Conservation (phyloP, 2,329 filamentous ascomycete species). For the Xylariaceae sp. region DNA sequence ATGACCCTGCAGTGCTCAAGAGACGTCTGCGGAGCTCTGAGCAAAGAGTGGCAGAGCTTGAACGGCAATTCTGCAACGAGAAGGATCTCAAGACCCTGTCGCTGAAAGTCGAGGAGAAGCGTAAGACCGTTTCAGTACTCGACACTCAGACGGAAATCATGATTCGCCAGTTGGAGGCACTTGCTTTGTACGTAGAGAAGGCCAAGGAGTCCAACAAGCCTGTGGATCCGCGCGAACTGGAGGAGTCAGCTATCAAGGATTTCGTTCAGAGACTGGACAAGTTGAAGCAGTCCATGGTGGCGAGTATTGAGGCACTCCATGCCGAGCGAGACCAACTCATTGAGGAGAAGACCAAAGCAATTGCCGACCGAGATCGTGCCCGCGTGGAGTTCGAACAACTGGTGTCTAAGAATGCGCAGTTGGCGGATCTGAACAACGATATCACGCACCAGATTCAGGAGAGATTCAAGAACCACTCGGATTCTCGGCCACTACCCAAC, state of each 20-base stretch:
- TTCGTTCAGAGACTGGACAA: conserved; percentile 70
- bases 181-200: conserved; percentile 80
- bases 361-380: conserved; percentile 84
- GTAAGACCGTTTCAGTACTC: conserved; percentile 89
- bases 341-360: conserved; percentile 77
- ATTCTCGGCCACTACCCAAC: conserved; percentile 47
- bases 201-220: conserved; percentile 79
- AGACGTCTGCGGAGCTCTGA: conserved; percentile 76
- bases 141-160: conserved; percentile 95
- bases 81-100: conserved; percentile 70
- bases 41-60: conserved; percentile 79
- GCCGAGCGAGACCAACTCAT: conserved; percentile 73
- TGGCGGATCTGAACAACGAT: conserved; percentile 93
- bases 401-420: conserved; percentile 87
- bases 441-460: conserved; percentile 91
- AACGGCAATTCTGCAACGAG: conserved; percentile 65
- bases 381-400: conserved; percentile 94
- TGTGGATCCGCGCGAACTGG: conserved; percentile 74
- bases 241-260: conserved; percentile 86
- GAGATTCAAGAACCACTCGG: conserved; percentile 71
- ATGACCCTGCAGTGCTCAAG: conserved; percentile 64
- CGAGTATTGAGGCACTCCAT: conserved; percentile 55
- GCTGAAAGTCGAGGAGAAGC: conserved; percentile 83
- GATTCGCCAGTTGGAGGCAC: conserved; percentile 81
- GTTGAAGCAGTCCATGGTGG: conserved; percentile 54